Base-by-base conservation (phyloP, 495 filamentous ascomycete genomes). In the Annulohypoxylon moriforme region DNA sequence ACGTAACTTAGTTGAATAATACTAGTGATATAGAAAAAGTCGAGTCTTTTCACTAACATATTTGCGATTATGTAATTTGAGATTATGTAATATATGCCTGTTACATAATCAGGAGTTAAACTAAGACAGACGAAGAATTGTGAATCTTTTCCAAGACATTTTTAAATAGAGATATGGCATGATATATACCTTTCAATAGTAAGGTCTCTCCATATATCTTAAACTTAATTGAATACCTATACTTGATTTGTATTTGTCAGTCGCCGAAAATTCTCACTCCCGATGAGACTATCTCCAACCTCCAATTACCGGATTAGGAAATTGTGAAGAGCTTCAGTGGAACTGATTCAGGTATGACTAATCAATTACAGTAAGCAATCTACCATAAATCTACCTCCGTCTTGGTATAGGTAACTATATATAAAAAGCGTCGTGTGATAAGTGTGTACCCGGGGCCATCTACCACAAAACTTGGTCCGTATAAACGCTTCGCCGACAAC, bases 301-400 rank as follows among this genome's bases (percentile, higher is more conserved):
- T 27, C 33, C 55, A 58, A 40, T n/a, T 58, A 22, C 36, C 55
- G 20, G 14, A 52, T 38, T 20, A 24, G 44, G 40, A 53, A 63
- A 63, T 4, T 38, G 27, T 29, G 11, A 59, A 60, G 36, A 52
- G 22, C 22, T 66, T 27, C 42, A 50, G 42, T 56, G 13, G 47
- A 25, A 69, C 58, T 53, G 18, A 42, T 14, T 20, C 5, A 4
- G 18, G 18, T 5, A 22, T 27, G 16, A 40, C 47, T 60, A 63
- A 47, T 56, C 56, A 61, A 68, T 55, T 73, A 68, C 65, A 73
- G 65, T 73, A 68, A 73, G 70, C 70, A 72, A 49, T 72, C 59
- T 72, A 40, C 61, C 56, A 60, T 16, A 36, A 22, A 52, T 25
- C 59, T 64, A 44, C 20, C 46, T 50, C 46, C 50, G 33, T 66